These are phyloP conservation scores for Phyllosticta capitalensis DNA, from an alignment of 2,329 filamentous ascomycete genomes.

Conservation along the genomic window DNA sequence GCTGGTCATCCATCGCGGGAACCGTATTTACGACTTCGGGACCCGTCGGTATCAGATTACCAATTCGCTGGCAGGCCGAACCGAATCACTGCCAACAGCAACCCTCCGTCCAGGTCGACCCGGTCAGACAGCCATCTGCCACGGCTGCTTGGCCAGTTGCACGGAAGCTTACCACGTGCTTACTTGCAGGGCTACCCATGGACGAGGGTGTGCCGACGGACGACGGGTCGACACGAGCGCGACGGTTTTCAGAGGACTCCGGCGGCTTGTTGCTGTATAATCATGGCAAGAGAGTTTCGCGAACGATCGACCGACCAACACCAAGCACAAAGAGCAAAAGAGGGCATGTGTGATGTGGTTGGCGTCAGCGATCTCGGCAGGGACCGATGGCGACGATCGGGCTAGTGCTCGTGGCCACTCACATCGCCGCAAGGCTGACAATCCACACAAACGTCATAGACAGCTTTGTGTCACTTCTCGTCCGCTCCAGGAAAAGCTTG, in stretches of 20 bases:
- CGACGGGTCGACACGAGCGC: too few species aligned
- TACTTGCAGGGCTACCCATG: neutral
- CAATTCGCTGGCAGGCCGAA: neutral
- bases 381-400: neutral
- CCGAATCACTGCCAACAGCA: neutral
- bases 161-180: neutral
- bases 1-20: too few species aligned
- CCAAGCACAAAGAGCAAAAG: neutral
- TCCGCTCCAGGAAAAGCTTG: neutral
- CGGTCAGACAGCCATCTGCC: neutral
- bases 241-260: neutral
- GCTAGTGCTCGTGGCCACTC: neutral
- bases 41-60: neutral
- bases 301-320: neutral
- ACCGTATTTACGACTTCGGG: neutral
- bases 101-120: neutral
- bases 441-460: neutral
- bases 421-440: neutral
- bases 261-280: neutral
- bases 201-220: too few species aligned
- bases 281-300: neutral
- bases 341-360: neutral
- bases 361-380: neutral
- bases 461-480: neutral
- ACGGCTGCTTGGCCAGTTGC: neutral